A percentile compares a stretch with the other conserved stretches of the same genome.
Conservation (phyloP, 2,329 filamentous ascomycete genomes). For the Calonectria pseudoturangicola region DNA sequence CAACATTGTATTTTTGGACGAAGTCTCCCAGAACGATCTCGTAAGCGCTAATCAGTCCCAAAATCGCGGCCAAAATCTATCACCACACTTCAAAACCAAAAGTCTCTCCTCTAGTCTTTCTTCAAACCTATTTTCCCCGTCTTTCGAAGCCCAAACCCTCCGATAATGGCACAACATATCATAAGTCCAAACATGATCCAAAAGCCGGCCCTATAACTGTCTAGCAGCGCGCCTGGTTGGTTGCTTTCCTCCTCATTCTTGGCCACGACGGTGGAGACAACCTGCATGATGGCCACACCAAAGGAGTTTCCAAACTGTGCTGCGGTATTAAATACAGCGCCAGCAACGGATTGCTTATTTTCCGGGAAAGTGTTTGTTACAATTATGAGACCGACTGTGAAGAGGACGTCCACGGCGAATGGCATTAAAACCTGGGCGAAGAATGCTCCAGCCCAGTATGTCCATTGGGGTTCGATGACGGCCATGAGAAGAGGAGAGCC, state of each 20-base stretch:
- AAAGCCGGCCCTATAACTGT: conserved; percentile 68
- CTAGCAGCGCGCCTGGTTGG: conserved; percentile 59
- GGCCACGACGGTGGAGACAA: conserved; percentile 63
- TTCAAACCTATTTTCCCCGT: conserved; percentile 68
- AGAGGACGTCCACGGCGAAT: conserved; percentile 64
- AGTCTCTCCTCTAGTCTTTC: conserved; percentile 46
- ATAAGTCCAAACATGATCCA: conserved; percentile 69
- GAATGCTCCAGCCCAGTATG: conserved; percentile 71
- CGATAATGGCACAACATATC: conserved; percentile 61
- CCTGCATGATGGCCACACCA: conserved; percentile 69
- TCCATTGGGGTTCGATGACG: conserved; percentile 66
- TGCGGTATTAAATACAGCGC: conserved; percentile 76
- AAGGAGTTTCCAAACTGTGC: conserved; percentile 75
- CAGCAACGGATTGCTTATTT: conserved; percentile 73
- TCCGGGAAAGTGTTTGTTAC: conserved; percentile 73
- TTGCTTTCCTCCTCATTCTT: conserved; percentile 52
- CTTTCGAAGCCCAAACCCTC: conserved; percentile 61
- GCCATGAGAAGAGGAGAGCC: conserved; percentile 73
- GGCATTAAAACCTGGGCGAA: conserved; percentile 65
- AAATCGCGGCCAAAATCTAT: neutral
- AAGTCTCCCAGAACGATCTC: too few species aligned
- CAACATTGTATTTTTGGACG: too few species aligned
- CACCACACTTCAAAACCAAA: neutral
- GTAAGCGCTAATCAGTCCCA: neutral
- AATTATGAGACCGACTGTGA: conserved; percentile 73